Conservation (phyloP, 176 grass and related monocot genomes). For the Juncus inflexus region DNA sequence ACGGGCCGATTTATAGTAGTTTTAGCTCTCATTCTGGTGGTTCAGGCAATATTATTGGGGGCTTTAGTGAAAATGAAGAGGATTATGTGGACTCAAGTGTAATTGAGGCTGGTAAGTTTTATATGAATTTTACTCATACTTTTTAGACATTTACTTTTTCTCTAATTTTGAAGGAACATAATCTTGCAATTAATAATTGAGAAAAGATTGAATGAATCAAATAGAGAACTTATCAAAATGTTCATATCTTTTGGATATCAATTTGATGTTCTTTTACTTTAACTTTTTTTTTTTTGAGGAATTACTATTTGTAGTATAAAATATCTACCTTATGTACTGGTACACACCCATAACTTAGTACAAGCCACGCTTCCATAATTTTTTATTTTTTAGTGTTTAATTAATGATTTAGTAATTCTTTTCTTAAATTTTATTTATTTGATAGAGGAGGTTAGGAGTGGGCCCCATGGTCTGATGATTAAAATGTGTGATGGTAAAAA, state of each 20-base stretch:
- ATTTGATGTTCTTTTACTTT: no score
- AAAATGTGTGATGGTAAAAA: conserved; percentile 82
- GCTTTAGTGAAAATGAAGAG: conserved; percentile 74
- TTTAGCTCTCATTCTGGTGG: conserved; percentile 70
- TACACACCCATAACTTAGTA: no score
- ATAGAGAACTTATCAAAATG: neutral
- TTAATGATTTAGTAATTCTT: neutral
- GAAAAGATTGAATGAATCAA: neutral
- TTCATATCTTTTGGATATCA: no score
- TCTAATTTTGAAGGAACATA: neutral
- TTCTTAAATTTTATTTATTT: conserved; percentile 12
- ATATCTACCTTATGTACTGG: no score
- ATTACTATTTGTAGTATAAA: no score
- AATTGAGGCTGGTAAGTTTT: conserved; percentile 71
- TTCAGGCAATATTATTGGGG: conserved; percentile 52
- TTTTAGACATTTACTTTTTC: neutral
- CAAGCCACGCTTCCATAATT: neutral
- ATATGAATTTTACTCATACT: neutral
- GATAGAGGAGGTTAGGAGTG: conserved; percentile 79
- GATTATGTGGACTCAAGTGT: conserved; percentile 84
- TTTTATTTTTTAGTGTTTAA: neutral
- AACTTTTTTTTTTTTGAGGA: no score
- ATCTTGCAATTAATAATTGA: neutral
- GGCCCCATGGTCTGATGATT: conserved; percentile 79
- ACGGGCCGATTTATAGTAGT: conserved; percentile 43